Conservation (phyloP, 2,329 filamentous ascomycete species). For the Scedosporium aurantiacum region DNA sequence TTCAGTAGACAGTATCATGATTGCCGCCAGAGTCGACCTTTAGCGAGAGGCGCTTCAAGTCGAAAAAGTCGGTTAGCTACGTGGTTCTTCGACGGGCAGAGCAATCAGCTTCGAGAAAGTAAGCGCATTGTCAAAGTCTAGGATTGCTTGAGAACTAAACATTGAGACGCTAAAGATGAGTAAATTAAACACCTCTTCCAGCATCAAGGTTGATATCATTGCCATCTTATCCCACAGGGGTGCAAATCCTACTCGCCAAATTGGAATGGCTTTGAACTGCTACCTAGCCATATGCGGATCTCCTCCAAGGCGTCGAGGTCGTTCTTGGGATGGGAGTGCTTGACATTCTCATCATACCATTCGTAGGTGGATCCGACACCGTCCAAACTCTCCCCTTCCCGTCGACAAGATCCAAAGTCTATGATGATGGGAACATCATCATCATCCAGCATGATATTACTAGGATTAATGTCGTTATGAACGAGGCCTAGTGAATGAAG, state of each 20-base stretch:
- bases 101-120: too few species aligned
- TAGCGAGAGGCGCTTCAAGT: too few species aligned
- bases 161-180: too few species aligned
- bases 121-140: too few species aligned
- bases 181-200: too few species aligned
- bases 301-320: constrained; percentile 9
- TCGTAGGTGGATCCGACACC: constrained; percentile 8
- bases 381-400: constrained; percentile 8
- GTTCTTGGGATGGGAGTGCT: not conserved
- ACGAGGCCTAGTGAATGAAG: constrained; percentile 22
- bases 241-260: not conserved
- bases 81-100: too few species aligned
- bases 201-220: too few species aligned
- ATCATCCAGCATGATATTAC: constrained; percentile 22
- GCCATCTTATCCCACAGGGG: too few species aligned
- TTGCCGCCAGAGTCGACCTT: too few species aligned
- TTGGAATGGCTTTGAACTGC: constrained; percentile 6
- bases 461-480: constrained; percentile 25
- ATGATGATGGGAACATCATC: constrained; percentile 21
- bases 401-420: constrained; percentile 22
- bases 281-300: constrained; percentile 7
- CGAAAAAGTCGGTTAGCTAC: too few species aligned
- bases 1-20: too few species aligned
- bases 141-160: too few species aligned
- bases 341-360: constrained; percentile 8